Conservation (phyloP, 768 basidiomycete genomes). For the Mycena olivaceomarginata region DNA sequence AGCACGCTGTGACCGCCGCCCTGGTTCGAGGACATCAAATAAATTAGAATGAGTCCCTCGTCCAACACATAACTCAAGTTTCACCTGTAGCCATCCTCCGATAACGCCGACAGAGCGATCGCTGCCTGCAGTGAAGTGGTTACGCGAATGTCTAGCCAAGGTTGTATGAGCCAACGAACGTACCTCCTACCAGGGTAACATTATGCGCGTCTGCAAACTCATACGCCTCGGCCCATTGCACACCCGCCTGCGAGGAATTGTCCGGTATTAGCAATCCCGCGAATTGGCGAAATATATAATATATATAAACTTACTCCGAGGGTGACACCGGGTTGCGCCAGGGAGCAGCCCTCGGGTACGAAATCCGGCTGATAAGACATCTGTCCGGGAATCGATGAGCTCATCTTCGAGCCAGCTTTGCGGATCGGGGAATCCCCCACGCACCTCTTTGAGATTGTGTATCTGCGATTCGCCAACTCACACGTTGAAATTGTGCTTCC, state of each 20-base stretch:
- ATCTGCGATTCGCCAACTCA: constrained; percentile 52
- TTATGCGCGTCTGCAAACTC: constrained; percentile 65
- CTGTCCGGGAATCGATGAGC: not conserved
- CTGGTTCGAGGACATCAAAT: constrained; percentile 31
- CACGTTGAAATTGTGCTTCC: not conserved
- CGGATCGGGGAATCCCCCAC: not conserved
- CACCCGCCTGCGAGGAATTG: constrained; percentile 58
- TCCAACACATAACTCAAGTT: no score
- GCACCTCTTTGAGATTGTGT: constrained; percentile 62
- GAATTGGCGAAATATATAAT: no score
- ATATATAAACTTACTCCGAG: constrained; percentile 54
- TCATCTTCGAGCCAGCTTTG: not conserved
- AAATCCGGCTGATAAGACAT: constrained; percentile 17
- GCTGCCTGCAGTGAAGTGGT: constrained; percentile 47
- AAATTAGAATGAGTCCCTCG: not conserved
- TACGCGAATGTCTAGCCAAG: not conserved
- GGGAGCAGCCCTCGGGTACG: constrained; percentile 19
- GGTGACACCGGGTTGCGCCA: constrained; percentile 48
- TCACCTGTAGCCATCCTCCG: constrained; percentile 26
- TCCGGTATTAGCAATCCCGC: not conserved
- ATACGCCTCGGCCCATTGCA: constrained; percentile 66
- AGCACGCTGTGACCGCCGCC: constrained; percentile 67
- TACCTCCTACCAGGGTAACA: constrained; percentile 67
- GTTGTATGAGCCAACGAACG: not conserved
- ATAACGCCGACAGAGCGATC: constrained; percentile 61